Conservation (phyloP, 495 filamentous ascomycete species). For the Thozetella sp. region DNA sequence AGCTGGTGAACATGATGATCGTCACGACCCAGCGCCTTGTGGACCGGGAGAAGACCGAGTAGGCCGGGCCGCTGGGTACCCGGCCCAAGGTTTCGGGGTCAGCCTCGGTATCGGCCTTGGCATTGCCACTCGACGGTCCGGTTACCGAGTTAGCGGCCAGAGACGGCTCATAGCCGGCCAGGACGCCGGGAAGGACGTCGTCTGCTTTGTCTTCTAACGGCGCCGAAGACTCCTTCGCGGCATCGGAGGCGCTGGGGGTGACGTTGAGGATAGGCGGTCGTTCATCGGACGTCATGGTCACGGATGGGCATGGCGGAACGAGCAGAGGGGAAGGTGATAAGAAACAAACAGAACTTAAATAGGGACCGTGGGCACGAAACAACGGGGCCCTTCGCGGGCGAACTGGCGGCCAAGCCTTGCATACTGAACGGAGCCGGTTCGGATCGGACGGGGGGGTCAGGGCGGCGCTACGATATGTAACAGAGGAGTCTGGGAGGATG, state of each 20-base stretch:
- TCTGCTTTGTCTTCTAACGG: neutral
- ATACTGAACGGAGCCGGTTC: too few relatives aligned
- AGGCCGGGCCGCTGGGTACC: constrained; percentile 39
- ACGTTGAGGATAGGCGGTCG: neutral
- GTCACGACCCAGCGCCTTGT: constrained; percentile 64
- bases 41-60: constrained; percentile 57
- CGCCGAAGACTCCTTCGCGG: neutral
- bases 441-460: too few relatives aligned
- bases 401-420: too few relatives aligned
- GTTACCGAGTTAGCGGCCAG: neutral
- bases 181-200: neutral
- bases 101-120: constrained; percentile 2
- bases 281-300: neutral
- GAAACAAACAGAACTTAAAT: neutral
- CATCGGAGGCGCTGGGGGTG: neutral
- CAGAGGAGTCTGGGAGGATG: too few relatives aligned
- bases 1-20: constrained; percentile 65
- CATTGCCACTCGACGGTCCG: neutral
- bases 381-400: neutral
- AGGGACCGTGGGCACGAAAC: neutral
- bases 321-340: neutral
- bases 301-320: neutral
- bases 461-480: too few relatives aligned
- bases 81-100: constrained; percentile 23
- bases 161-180: neutral